Evolutionary conservation across 2,329 filamentous ascomycete species (phyloP).

Genomic region (Penicillium sp.): DNA sequence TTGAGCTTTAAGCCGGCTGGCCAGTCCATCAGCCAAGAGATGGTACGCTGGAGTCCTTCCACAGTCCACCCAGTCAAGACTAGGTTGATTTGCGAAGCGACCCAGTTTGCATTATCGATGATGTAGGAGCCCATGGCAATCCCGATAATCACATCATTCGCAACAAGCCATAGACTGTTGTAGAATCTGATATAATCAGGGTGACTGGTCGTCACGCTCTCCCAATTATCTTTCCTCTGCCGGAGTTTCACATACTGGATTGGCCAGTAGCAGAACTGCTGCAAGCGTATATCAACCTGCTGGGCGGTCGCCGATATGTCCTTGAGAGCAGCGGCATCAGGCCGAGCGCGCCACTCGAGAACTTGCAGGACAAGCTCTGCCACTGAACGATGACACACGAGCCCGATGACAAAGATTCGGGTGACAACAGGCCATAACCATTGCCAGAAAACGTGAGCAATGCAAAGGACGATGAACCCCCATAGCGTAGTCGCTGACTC

Average conservation of each 20-base stretch:
- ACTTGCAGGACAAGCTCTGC: slow-evolving; percentile 78
- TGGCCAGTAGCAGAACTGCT: slow-evolving; percentile 99
- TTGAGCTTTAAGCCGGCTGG: slow-evolving; percentile 95
- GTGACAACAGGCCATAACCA: slow-evolving; percentile 80
- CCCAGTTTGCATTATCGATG: slow-evolving; percentile 87
- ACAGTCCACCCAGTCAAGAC: slow-evolving; percentile 82
- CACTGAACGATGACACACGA: slow-evolving; percentile 77
- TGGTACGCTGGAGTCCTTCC: slow-evolving; percentile 82
- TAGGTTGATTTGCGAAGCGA: slow-evolving; percentile 75
- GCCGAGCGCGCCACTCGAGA: slow-evolving; percentile 80
- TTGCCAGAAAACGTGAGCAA: slow-evolving; percentile 70
- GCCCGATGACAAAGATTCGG: slow-evolving; percentile 70
- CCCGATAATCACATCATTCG: slow-evolving; percentile 97
- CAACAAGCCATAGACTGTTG: slow-evolving; percentile 97
- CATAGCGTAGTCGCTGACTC: slow-evolving; percentile 87
- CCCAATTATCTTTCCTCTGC: slow-evolving; percentile 89
- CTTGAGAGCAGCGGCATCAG: slow-evolving; percentile 81
- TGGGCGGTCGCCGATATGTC: slow-evolving; percentile 96
- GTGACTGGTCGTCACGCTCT: slow-evolving; percentile 91
- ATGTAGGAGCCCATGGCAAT: slow-evolving; percentile 96
- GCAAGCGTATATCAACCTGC: slow-evolving; percentile 92
- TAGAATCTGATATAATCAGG: slow-evolving; percentile 99
- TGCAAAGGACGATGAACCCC: slow-evolving; percentile 68
- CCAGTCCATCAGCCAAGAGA: slow-evolving; percentile 94
- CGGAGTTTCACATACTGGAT: slow-evolving; percentile 92